Percentiles rank a stretch among this genome's conserved stretches.
phyloP scores from a whole-genome alignment of 768 basidiomycete genomes.

The Pleurotus cornucopiae region DNA sequence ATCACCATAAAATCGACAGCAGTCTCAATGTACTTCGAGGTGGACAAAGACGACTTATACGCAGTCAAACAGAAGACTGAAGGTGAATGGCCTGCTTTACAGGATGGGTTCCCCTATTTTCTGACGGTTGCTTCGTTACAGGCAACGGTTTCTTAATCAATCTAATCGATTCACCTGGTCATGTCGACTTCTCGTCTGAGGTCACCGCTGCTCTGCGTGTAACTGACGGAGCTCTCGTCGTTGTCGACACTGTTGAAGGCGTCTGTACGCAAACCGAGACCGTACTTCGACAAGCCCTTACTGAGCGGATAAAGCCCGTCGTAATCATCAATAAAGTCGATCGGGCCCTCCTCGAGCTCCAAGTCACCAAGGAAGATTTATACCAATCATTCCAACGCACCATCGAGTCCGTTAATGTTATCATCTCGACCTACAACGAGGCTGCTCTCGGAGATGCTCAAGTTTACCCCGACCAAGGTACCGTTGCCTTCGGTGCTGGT shows the following conservation, averaged over 20 bases:
- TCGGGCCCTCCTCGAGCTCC: slow-evolving; percentile 97
- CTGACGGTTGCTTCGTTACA: slow-evolving; percentile 18
- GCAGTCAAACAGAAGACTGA: slow-evolving; percentile 93
- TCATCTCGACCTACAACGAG: slow-evolving; percentile 97
- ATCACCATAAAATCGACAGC: slow-evolving; percentile 99
- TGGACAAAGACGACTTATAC: slow-evolving; percentile 81
- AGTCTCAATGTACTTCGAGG: slow-evolving; percentile 99
- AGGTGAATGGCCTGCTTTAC: slow-evolving; percentile 41
- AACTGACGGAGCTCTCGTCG: slow-evolving; percentile 98
- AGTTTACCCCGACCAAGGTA: slow-evolving; percentile 97
- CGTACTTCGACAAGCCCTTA: slow-evolving; percentile 93
- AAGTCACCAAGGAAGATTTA: slow-evolving; percentile 93
- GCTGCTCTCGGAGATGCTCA: slow-evolving; percentile 94
- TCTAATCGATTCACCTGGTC: slow-evolving; percentile 98
- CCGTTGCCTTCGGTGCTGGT: slow-evolving; percentile 98
- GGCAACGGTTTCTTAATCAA: slow-evolving; percentile 99
- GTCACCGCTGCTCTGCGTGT: slow-evolving; percentile 99
- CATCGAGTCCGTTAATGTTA: slow-evolving; percentile 97
- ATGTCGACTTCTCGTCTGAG: slow-evolving; percentile 99
- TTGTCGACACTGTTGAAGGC: slow-evolving; percentile 99
- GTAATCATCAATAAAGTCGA: slow-evolving; percentile 99
- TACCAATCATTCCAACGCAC: slow-evolving; percentile 98
- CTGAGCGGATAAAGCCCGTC: slow-evolving; percentile 99
- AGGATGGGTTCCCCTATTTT: background rate
- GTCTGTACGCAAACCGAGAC: slow-evolving; percentile 99